Base-by-base conservation (phyloP, 257 asterid genomes). In the Penstemon eatonii region DNA sequence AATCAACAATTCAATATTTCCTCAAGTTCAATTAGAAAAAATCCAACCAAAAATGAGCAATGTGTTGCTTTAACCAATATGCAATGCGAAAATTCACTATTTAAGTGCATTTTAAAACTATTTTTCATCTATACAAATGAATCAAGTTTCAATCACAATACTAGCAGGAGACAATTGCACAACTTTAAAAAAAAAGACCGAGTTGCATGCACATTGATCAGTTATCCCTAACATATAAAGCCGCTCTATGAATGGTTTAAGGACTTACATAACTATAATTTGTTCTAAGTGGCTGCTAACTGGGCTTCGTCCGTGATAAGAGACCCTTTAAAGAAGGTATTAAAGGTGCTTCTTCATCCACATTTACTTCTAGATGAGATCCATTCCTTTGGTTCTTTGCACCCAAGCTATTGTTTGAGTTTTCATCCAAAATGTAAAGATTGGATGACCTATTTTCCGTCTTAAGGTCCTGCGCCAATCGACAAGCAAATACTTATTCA, bases 311-410 rank as follows among this genome's bases (percentile, higher is more conserved):
- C 65, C 89, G 72, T 10, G 86, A 76, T 5, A 46, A 75, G 46
- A 83, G 83, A 76, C 86, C 88, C 76, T 81, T 76, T 1, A 79
- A 58, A 52, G 83, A 71, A 38, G 75, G 83, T 72, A 82, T 77
- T 5, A 82, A 62, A 52, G 87, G 89, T 44, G 85, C 79, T 63
- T 81, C 86, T 66, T 80, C 89, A 33, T 84, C 86, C 8, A 71
- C 76, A 11, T 63, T 72, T 43, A 52, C 71, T 15, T 81, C 85
- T 60, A 71, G 39, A 59, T 79, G 79, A 68, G 84, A 73, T 50
- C 74, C 72, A 70, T 60, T 62, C 60, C 82, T 76, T 70, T 70
- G 81, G 3, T 58, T 75, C 75, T 75, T 80, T n/a, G 71, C 78
- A 7, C 73, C 81, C 37, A 67, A n/a, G 5, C 71, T 58, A 51